Base-by-base conservation (phyloP, 2,329 filamentous ascomycete species). In the Penicillium janthinellum region DNA sequence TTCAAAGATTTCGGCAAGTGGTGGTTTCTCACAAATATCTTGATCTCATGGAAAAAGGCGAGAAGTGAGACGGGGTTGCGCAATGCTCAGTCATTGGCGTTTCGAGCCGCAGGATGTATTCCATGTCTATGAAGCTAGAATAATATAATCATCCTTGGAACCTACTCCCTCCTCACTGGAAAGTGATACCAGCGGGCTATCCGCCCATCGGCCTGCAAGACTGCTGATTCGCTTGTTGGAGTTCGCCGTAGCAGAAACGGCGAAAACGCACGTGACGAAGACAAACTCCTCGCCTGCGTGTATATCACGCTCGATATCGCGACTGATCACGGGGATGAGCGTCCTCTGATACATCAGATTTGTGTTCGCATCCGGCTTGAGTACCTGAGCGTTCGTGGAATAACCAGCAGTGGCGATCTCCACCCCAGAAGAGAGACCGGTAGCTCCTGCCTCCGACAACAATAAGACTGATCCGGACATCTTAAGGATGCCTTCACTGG, bases 301-400 rank as follows among this genome's bases (percentile, higher is more conserved):
- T n/a, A 58, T 22, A 35, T 51, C 55, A 12, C 49, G 20, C 17
- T n/a, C n/a, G 1, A 41, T 5, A 22, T 61, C 48, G 7, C 56
- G 55, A 34, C 35, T 22, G 5, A 61, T 37, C 2, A 42, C 17
- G 17, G 59, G 59, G 12, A 58, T 58, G 2, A 61, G 15, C 1
- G 45, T 58, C 22, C 59, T 52, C 22, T 52, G 59, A 34, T 47
- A 25, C 10, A 42, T 56, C 17, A 61, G 34, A 12, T 61, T 61
- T 0, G 59, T 61, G n/a, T 61, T 61, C 2, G 55, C 39, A 28
- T 61, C 59, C 6, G 59, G 59, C 25, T 61, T 55, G 1, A 61
- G 39, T 35, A 47, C 52, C 3, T 39, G 35, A 11, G 59, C 28
- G 35, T 25, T 47, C 35, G 41, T 20, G 12, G 38, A 12, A 31